Conservation (phyloP, 2,329 filamentous ascomycete genomes). For the Zymoseptoria brevis region DNA sequence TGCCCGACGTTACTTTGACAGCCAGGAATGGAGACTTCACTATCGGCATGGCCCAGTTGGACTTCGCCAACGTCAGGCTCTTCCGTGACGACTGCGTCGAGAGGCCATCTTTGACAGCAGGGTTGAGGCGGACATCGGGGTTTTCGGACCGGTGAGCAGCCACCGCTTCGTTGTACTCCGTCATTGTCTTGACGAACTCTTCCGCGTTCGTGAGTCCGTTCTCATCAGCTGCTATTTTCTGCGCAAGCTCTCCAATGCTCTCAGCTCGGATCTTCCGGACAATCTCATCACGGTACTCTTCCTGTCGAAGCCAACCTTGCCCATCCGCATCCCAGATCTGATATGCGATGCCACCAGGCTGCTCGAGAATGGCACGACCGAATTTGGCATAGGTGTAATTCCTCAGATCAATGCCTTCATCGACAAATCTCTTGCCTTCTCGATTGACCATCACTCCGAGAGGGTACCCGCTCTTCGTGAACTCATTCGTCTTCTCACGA, state of each 20-base stretch:
- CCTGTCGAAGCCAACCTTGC: slow-evolving; percentile 47
- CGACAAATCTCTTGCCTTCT: slow-evolving; percentile 54
- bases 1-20: slow-evolving; percentile 56
- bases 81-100: slow-evolving; percentile 48
- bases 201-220: slow-evolving; percentile 42
- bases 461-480: slow-evolving; percentile 62
- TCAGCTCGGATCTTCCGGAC: slow-evolving; percentile 46
- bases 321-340: slow-evolving; percentile 55
- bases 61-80: slow-evolving; percentile 47
- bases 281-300: slow-evolving; percentile 55
- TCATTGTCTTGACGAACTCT: slow-evolving; percentile 46
- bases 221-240: slow-evolving; percentile 33
- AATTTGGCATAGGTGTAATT: slow-evolving; percentile 64
- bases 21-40: slow-evolving; percentile 52
- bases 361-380: slow-evolving; percentile 52
- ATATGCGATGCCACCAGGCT: slow-evolving; percentile 52
- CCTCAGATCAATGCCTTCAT: slow-evolving; percentile 57
- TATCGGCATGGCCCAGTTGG: slow-evolving; percentile 58
- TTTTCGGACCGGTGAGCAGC: slow-evolving; percentile 40
- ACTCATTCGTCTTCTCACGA: slow-evolving; percentile 55
- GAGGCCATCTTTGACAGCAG: slow-evolving; percentile 52
- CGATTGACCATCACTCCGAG: slow-evolving; percentile 58
- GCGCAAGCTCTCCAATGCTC: slow-evolving; percentile 49
- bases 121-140: slow-evolving; percentile 46
- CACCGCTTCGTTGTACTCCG: slow-evolving; percentile 53